These are phyloP conservation scores for Suhomyces ambrosiae DNA, from an alignment of 1,139 yeast genomes.

Conservation along the genomic window DNA sequence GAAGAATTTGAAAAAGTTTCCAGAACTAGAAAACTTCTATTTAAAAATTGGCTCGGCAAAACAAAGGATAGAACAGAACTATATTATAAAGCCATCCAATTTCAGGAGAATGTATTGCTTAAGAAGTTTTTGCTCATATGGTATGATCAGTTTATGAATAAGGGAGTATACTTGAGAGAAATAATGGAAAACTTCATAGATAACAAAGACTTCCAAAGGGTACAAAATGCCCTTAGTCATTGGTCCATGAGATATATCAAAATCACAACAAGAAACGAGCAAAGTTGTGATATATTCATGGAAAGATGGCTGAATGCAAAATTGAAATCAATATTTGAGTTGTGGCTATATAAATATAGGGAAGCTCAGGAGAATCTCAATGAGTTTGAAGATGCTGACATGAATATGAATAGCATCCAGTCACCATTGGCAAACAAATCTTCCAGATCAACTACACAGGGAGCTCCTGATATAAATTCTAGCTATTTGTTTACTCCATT, in stretches of 20 bases:
- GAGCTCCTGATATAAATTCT: constrained; percentile 9
- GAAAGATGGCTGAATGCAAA: constrained; percentile 36
- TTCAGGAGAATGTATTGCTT: constrained; percentile 26
- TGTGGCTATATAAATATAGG: constrained; percentile 33
- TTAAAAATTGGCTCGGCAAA: constrained; percentile 22
- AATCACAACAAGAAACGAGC: constrained; percentile 35
- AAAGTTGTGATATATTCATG: constrained; percentile 38
- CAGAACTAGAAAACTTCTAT: constrained; percentile 10
- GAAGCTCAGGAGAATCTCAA: constrained; percentile 11
- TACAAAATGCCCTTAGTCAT: constrained; percentile 30
- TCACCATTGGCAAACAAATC: constrained; percentile 42
- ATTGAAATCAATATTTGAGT: constrained; percentile 35
- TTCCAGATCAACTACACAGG: constrained; percentile 3
- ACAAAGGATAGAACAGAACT: constrained; percentile 11
- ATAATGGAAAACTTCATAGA: constrained; percentile 33
- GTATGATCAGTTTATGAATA: constrained; percentile 35
- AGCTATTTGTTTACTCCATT: constrained; percentile 41
- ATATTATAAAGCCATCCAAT: constrained; percentile 19
- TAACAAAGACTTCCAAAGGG: constrained; percentile 30
- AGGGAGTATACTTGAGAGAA: constrained; percentile 27
- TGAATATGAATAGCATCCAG: constrained; percentile 28
- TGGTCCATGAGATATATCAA: constrained; percentile 46
- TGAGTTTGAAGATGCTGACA: constrained; percentile 20
- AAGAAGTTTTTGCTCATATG: constrained; percentile 37
- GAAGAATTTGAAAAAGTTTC: constrained; percentile 17